These are phyloP conservation scores for Colletotrichum zoysiae DNA, from an alignment of 2,329 filamentous ascomycete genomes.

Conservation along the genomic window DNA sequence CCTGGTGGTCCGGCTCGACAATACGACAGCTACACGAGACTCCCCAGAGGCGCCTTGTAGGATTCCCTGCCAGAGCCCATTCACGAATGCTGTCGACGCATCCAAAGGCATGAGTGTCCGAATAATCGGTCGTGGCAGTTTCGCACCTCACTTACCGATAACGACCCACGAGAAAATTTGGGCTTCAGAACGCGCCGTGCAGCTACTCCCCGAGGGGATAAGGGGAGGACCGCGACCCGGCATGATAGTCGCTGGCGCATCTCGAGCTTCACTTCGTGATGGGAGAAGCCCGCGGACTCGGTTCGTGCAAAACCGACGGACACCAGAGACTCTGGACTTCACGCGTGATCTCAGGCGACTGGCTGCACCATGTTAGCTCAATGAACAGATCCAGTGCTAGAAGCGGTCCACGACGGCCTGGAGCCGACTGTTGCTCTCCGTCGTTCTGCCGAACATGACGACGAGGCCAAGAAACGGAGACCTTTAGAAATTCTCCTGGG, in stretches of 20 bases:
- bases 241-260: not conserved
- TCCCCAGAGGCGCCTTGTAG: not conserved
- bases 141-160: not conserved
- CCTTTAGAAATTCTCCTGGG: not conserved
- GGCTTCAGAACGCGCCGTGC: not conserved
- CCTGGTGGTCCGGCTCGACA: not conserved
- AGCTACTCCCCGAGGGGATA: not conserved
- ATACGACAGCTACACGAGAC: not conserved
- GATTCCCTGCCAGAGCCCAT: not conserved
- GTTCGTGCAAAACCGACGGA: not conserved
- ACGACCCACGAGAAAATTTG: not conserved
- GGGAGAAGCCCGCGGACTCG: not conserved
- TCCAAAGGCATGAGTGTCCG: not conserved
- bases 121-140: not conserved
- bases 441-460: not conserved
- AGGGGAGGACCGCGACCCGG: not conserved
- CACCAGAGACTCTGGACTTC: not conserved
- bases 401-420: not conserved
- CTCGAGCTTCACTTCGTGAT: not conserved
- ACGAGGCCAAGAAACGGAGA: not conserved
- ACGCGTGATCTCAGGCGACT: not conserved
- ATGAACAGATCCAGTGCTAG: no score
- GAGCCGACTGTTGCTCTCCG: not conserved
- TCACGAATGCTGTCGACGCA: not conserved
- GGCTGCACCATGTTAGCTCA: not conserved